phyloP scores from a whole-genome alignment of 495 filamentous ascomycete genomes.

The Talaromyces liani region DNA sequence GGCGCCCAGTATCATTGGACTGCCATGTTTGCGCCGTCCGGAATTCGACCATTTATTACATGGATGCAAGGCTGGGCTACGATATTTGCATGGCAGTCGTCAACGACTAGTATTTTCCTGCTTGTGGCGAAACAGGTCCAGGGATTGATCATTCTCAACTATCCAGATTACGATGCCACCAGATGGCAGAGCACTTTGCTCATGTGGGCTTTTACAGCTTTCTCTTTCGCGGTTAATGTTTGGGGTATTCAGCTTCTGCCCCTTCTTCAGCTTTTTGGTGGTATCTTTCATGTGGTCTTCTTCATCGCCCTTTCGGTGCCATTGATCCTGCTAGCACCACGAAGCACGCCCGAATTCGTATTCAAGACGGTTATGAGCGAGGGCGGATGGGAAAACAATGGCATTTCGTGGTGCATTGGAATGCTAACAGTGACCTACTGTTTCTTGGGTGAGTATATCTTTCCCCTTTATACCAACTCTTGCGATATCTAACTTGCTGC shows the following conservation, averaged over 20 bases:
- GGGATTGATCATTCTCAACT: slow-evolving; percentile 34
- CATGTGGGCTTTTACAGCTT: slow-evolving; percentile 27
- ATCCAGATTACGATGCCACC: slow-evolving; percentile 27
- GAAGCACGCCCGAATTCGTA: slow-evolving; percentile 32
- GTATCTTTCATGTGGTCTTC: slow-evolving; percentile 37
- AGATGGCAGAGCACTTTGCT: slow-evolving; percentile 42
- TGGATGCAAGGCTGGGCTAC: slow-evolving; percentile 29
- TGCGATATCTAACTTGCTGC: not conserved
- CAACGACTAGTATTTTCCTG: slow-evolving; percentile 24
- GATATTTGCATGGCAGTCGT: slow-evolving; percentile 33
- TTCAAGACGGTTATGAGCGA: slow-evolving; percentile 31
- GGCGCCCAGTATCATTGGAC: slow-evolving; percentile 26
- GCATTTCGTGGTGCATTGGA: slow-evolving; percentile 33
- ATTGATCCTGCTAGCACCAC: slow-evolving; percentile 32
- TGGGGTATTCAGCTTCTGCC: slow-evolving; percentile 34
- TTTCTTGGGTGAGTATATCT: slow-evolving; percentile 17
- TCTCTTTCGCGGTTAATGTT: slow-evolving; percentile 31
- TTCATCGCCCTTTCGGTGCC: slow-evolving; percentile 39
- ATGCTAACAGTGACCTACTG: slow-evolving; percentile 23
- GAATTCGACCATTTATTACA: slow-evolving; percentile 15
- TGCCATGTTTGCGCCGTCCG: slow-evolving; percentile 16
- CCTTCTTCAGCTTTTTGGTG: slow-evolving; percentile 33
- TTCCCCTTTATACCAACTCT: too few species aligned
- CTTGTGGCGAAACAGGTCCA: slow-evolving; percentile 34
- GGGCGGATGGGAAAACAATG: slow-evolving; percentile 30